Conservation (phyloP, 2,329 filamentous ascomycete genomes). For the Laburnicola sp. region DNA sequence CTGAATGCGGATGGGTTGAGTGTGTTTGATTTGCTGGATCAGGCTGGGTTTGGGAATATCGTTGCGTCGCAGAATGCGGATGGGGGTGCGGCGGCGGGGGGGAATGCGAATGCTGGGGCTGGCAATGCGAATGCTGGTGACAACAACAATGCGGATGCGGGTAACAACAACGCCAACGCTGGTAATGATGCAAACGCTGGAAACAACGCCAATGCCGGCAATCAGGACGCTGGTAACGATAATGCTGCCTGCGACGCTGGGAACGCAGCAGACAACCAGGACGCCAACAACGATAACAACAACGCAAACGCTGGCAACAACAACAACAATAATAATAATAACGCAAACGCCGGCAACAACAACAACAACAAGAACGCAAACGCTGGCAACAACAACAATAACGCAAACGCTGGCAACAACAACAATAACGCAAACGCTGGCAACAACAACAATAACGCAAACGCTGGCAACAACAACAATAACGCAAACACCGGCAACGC, state of each 20-base stretch:
- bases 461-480: conserved; percentile 11
- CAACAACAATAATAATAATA: conserved; percentile 10
- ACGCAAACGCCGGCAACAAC: conserved; percentile 10
- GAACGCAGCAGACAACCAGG: conserved; percentile 17
- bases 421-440: neutral
- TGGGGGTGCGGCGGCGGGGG: conserved; percentile 41
- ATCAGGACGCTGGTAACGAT: neutral
- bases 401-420: conserved; percentile 21
- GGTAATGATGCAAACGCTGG: conserved; percentile 14
- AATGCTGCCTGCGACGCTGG: neutral
- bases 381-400: conserved; percentile 12
- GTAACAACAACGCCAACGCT: conserved; percentile 18
- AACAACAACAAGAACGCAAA: conserved; percentile 11
- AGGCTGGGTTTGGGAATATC: conserved; percentile 67
- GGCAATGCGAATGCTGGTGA: conserved; percentile 12
- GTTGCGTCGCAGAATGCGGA: conserved; percentile 48
- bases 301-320: conserved; percentile 13
- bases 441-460: conserved; percentile 9
- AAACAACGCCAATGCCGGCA: conserved; percentile 15
- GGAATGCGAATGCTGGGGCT: conserved; percentile 15
- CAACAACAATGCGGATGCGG: conserved; percentile 12
- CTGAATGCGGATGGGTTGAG: conserved; percentile 65
- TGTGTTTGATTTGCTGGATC: conserved; percentile 65
- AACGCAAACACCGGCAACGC: conserved; percentile 16
- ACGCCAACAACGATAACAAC: conserved; percentile 16